Evolutionary conservation across 2,329 filamentous ascomycete genomes (phyloP).

Genomic region (Sporothrix dimorphospora): DNA sequence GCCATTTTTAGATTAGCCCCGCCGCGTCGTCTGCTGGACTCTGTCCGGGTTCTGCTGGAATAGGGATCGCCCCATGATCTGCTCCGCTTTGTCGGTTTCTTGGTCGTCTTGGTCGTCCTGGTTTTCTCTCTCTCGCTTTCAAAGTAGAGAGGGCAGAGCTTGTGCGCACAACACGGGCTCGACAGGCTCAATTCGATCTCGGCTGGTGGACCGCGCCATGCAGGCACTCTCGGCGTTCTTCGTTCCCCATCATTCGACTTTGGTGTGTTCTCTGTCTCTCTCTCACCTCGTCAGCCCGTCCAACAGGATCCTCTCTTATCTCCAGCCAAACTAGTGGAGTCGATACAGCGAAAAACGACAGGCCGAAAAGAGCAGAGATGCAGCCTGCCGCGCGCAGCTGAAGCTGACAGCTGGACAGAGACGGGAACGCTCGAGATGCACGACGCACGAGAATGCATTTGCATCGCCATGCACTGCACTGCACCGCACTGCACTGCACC

Average conservation of each 20-base stretch:
- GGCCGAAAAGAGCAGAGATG: background rate
- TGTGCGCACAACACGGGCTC: background rate
- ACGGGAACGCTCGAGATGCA: background rate
- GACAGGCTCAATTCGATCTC: background rate
- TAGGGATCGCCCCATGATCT: constrained; percentile 19
- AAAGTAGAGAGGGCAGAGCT: too few species aligned
- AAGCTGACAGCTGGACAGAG: background rate
- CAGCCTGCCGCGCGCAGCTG: background rate
- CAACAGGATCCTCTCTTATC: constrained; percentile 6
- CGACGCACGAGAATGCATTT: background rate
- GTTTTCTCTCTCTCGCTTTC: background rate
- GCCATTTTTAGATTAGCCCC: background rate
- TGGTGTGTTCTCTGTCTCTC: too few species aligned
- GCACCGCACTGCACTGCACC: too few species aligned
- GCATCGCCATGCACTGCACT: too few species aligned
- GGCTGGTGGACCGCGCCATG: constrained; percentile 14
- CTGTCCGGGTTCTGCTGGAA: too few species aligned
- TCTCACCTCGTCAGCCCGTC: background rate
- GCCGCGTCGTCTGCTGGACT: background rate
- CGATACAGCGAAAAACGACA: background rate
- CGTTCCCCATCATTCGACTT: background rate
- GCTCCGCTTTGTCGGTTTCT: background rate
- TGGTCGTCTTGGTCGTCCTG: background rate
- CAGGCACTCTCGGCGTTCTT: constrained; percentile 21
- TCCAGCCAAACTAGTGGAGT: constrained; percentile 16